Evolutionary conservation across 352 stramenopile species (phyloP), one percentile per base, ranked within the genome.

Genomic region (Globisporangium spinosum): DNA sequence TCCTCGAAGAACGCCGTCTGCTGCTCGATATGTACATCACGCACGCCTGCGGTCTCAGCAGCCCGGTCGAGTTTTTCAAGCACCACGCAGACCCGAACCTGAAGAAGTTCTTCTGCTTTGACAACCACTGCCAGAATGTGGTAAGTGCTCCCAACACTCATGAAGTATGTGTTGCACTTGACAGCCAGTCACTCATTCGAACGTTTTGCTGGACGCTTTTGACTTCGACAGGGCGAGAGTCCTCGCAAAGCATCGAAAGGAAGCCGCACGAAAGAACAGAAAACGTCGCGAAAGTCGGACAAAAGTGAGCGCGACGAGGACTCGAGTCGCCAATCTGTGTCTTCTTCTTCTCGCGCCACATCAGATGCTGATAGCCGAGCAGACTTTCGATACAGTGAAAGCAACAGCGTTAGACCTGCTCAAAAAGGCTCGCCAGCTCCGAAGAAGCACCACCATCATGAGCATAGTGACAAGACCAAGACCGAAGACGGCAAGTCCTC

Each of bases 51-150:
- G 73, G 75, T 45, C 78, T 82, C 32, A 64, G 69, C 0, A 69
- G 61, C 35, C 72, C 74, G 5, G 78, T 87, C 29, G 78, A 85
- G 1, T 91, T 91, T 58, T 90, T 90, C 70, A 84, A 89, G 40
- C 67, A 78, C 17, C 70, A 87, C 58, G 73, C 73, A 0, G 73
- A 85, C 34, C 63, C 60, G 12, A 65, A 77, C 20, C 69, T 90
- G 5, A 90, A 88, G 78, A 61, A 43, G 49, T 90, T 91, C 65
- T 79, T 90, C 56, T 58, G 56, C n/a, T 89, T 91, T 58, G 83
- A 89, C 38, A 72, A 79, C 27, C 74, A 91, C 72, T 91, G 83
- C 62, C 70, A 82, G 23, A 65, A 83, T 27, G 77, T 84, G 73
- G 83, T 91, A 8, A 32, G 29, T 29, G 27, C 3, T 29, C 29